A percentile compares a stretch with the other conserved stretches of the same genome.
Evolutionary conservation across 1,284 basidiomycete genomes (phyloP).

Genomic region (Singerocomus rubriflavus): DNA sequence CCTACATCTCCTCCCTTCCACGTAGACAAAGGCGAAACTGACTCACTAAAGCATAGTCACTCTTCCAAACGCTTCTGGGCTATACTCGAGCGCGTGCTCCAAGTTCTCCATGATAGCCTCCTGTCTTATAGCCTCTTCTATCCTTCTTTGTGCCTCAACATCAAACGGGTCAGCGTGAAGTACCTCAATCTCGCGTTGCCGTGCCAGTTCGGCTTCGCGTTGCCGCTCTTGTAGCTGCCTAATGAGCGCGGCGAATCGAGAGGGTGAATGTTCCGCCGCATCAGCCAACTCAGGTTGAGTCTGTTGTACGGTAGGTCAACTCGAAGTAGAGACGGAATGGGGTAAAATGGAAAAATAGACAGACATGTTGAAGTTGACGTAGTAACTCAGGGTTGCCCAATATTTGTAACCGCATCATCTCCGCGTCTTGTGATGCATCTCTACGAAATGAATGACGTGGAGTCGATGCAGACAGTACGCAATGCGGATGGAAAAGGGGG

Average conservation of each 20-base stretch:
- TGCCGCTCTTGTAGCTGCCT: conserved; percentile 60
- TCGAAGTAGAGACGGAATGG: not conserved
- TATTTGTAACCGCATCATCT: conserved; percentile 87
- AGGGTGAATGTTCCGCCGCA: conserved; percentile 67
- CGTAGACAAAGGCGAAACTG: not conserved
- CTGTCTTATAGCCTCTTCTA: conserved; percentile 92
- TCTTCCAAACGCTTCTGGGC: conserved; percentile 90
- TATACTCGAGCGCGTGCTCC: conserved; percentile 88
- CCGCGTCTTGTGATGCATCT: conserved; percentile 72
- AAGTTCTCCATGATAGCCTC: conserved; percentile 90
- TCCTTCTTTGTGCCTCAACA: conserved; percentile 87
- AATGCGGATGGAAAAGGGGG: not conserved
- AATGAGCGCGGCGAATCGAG: conserved; percentile 73
- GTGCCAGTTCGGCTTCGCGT: conserved; percentile 49
- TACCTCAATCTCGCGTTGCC: conserved; percentile 61
- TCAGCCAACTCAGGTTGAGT: conserved; percentile 81
- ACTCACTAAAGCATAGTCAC: conserved; percentile 96
- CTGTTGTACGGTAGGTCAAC: conserved; percentile 37
- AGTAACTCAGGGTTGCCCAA: conserved; percentile 82
- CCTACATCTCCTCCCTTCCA: not conserved
- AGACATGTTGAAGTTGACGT: conserved; percentile 68
- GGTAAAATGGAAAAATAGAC: conserved; percentile 16
- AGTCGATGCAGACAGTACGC: not conserved
- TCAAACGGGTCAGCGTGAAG: conserved; percentile 88
- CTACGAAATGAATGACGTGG: conserved; percentile 32